These are phyloP conservation scores for Amphirosellinia nigrospora DNA, from an alignment of 495 filamentous ascomycete species.

Conservation along the genomic window DNA sequence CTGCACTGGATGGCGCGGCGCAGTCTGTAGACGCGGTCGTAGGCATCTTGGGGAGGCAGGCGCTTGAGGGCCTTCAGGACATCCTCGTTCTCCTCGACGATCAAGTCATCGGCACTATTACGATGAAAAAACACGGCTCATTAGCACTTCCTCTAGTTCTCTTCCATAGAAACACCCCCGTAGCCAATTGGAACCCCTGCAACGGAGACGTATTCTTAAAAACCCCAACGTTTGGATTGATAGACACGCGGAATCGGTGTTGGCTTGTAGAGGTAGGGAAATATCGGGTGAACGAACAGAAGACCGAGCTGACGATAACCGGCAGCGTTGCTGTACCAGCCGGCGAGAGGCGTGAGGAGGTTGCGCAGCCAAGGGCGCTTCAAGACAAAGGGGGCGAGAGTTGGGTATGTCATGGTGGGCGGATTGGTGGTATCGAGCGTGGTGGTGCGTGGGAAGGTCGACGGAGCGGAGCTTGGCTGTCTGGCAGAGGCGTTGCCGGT, in stretches of 20 bases:
- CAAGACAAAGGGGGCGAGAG: conserved; percentile 71
- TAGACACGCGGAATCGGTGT: not conserved
- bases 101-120: conserved; percentile 86
- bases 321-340: conserved; percentile 82
- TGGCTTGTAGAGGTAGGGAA: not conserved
- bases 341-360: conserved; percentile 76
- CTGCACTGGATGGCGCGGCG: conserved; percentile 91
- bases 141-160: not conserved
- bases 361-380: conserved; percentile 84
- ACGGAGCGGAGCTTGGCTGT: conserved; percentile 21
- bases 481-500: not conserved
- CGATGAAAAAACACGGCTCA: conserved; percentile 16
- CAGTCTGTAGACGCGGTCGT: conserved; percentile 96
- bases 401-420: conserved; percentile 73
- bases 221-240: not conserved
- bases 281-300: conserved; percentile 62
- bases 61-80: conserved; percentile 89
- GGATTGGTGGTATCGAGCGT: conserved; percentile 21
- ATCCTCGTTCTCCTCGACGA: conserved; percentile 84
- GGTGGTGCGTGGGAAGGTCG: conserved; percentile 25
- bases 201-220: not conserved
- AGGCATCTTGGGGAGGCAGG: conserved; percentile 85
- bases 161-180: not conserved
- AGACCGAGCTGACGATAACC: conserved; percentile 94
- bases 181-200: not conserved